Percentiles rank a stretch among this genome's conserved stretches.
phyloP scores from a whole-genome alignment of 2,329 filamentous ascomycete species.

The Fusarium sp. region DNA sequence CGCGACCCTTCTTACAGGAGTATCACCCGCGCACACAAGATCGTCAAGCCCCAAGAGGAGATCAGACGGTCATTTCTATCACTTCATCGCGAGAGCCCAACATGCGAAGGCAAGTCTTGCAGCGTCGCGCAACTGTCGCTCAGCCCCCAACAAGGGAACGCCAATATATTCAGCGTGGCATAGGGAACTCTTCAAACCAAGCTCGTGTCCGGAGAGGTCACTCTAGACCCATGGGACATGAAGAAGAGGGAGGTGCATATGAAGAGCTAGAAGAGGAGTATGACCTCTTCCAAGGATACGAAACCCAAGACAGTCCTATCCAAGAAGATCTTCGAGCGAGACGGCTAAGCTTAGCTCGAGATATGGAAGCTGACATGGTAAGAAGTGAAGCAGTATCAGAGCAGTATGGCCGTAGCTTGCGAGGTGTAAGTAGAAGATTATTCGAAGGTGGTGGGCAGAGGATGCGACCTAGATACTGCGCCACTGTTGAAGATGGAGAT shows the following conservation, averaged over 20 bases:
- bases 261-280: neutral
- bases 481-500: neutral
- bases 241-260: neutral
- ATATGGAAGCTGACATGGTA: neutral
- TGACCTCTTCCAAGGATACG: neutral
- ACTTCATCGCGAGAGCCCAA: neutral
- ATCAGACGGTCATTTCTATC: neutral
- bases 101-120: neutral
- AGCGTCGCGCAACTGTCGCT: neutral
- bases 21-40: neutral
- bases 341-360: neutral
- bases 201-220: neutral
- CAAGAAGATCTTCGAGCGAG: neutral
- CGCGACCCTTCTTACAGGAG: rapidly evolving
- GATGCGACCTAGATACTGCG: neutral
- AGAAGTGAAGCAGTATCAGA: neutral
- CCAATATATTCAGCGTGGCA: neutral
- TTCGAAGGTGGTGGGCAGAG: neutral
- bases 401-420: neutral
- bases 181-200: conserved; percentile 3
- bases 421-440: neutral
- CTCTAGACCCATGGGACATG: neutral
- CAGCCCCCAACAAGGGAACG: neutral
- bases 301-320: neutral
- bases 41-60: neutral